Conservation (phyloP, 192 early-diverging fungal genomes). For the Backusella tuberculispora region DNA sequence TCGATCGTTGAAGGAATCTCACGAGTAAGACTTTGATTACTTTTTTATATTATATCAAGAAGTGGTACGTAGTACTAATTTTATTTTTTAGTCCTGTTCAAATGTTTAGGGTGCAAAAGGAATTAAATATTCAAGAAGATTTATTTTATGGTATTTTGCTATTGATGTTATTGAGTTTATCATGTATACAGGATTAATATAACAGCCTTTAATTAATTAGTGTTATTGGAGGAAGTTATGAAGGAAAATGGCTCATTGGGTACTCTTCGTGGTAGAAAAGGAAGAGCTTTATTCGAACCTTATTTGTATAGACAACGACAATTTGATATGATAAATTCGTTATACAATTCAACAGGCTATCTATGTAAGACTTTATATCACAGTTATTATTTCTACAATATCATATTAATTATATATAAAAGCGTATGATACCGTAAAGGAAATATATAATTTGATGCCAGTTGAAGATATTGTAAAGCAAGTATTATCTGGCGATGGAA, state of each 20-base stretch:
- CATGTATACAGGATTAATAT: neutral
- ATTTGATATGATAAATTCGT: neutral
- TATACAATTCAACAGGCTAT: neutral
- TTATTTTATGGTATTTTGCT: constrained; percentile 6
- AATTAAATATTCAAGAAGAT: neutral
- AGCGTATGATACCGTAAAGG: neutral
- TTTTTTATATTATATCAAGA: neutral
- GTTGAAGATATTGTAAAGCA: neutral
- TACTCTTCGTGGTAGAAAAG: neutral
- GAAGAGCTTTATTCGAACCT: neutral
- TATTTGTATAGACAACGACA: neutral
- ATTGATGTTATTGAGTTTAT: neutral
- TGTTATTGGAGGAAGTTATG: constrained; percentile 10
- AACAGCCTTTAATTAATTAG: neutral
- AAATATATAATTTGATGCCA: neutral
- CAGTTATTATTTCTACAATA: no score
- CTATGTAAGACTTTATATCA: neutral
- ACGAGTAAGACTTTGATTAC: neutral
- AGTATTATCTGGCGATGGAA: neutral
- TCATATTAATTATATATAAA: neutral
- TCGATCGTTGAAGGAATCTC: neutral
- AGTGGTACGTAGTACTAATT: neutral
- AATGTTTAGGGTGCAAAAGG: neutral
- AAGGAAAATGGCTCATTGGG: neutral
- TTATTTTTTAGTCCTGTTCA: neutral